Conservation (phyloP, 495 filamentous ascomycete species). For the Trichoderma reesei region DNA sequence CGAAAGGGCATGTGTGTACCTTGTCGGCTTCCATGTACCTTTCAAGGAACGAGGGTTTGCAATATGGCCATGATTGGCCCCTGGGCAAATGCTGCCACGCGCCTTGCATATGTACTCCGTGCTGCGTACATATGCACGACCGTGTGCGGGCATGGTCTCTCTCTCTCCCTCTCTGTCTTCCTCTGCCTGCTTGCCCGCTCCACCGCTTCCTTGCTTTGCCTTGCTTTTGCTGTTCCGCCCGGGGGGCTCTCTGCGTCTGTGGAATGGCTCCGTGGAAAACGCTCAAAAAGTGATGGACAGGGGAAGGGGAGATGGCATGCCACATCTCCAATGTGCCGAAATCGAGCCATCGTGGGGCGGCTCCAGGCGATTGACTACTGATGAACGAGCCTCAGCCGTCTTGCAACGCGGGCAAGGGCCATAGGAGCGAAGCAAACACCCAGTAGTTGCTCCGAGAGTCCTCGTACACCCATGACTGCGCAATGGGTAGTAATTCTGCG, state of each 20-base stretch:
- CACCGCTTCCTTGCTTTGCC: background rate
- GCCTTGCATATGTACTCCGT: conserved; percentile 7
- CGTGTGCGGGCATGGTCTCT: background rate
- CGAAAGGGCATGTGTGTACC: no score
- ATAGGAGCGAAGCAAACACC: no score
- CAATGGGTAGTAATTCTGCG: no score
- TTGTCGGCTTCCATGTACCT: no score
- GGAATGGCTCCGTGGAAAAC: background rate
- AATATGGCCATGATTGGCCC: background rate
- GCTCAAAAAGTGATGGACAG: background rate
- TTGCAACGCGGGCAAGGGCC: no score
- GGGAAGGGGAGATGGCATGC: background rate
- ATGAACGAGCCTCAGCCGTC: no score
- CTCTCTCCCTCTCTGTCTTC: background rate
- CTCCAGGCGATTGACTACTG: background rate
- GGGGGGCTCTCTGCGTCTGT: background rate
- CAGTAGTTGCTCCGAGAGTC: background rate
- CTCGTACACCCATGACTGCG: background rate
- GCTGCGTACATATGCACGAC: background rate
- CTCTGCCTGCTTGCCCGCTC: background rate
- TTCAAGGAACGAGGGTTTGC: background rate
- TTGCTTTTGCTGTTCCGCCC: no score
- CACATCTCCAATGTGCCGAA: background rate
- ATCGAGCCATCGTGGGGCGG: background rate
- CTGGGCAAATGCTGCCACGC: background rate